These are phyloP conservation scores for Nicotiana paniculata DNA, from an alignment of 257 asterid species.

Conservation along the genomic window DNA sequence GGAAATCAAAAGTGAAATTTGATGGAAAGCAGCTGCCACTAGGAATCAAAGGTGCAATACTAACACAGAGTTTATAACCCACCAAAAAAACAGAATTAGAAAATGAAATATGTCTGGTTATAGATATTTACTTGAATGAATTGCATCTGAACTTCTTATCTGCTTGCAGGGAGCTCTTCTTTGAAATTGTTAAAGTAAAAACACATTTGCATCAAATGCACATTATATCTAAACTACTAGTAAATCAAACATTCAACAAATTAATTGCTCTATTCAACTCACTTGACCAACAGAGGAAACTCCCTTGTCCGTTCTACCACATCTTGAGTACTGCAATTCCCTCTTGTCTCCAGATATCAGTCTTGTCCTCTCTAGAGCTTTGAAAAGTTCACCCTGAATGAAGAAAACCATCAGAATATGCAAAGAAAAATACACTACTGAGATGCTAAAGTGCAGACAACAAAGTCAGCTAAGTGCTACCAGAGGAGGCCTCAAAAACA, in stretches of 20 bases:
- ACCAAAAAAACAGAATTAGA: background rate
- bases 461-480: background rate
- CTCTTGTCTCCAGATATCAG: constrained; percentile 75
- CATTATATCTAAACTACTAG: background rate
- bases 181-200: background rate
- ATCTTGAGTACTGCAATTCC: constrained; percentile 79
- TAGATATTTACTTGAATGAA: background rate
- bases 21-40: background rate
- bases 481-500: background rate
- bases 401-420: background rate
- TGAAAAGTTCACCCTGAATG: constrained; percentile 82
- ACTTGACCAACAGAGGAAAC: constrained; percentile 99
- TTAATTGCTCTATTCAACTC: constrained; percentile 19
- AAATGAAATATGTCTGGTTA: background rate
- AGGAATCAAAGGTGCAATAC: background rate
- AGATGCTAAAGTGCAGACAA: background rate
- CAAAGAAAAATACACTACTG: background rate
- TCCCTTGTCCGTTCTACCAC: constrained; percentile 99
- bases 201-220: constrained; percentile 1
- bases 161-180: background rate
- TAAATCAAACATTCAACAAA: constrained; percentile 11
- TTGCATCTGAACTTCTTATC: background rate
- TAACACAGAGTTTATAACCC: background rate
- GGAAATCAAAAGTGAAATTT: too few relatives aligned
- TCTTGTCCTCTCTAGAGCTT: constrained; percentile 72